Base-by-base conservation (phyloP, 2,329 filamentous ascomycete species). In the Magnaporthiopsis rhizophila region DNA sequence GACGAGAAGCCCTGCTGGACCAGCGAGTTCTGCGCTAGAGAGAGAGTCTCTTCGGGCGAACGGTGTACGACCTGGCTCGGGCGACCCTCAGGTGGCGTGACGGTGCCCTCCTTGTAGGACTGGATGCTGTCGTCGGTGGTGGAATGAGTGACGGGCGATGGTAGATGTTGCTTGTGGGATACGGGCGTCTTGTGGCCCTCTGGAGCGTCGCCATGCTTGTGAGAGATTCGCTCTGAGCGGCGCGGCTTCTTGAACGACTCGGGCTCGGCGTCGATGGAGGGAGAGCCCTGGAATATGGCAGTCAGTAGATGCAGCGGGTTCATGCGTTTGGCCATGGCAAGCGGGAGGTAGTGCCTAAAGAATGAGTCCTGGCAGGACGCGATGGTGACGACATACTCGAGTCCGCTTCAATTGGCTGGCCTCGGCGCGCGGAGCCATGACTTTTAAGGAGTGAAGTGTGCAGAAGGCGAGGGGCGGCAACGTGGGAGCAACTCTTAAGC, bases 231-330 rank as follows among this genome's bases (percentile, higher is more conserved):
- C 69, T 90, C 82, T 59, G 91, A 92, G 65, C 91, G 87, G 67
- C 94, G 89, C 66, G 89, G 87, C 76, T 96, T 96, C 83, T 97
- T 97, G 36, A 63, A 63, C 67, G 83, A 79, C 67, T 92, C 89
- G 67, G 83, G 81, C 68, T 83, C 81, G 69, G 85, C 82, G 67
- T 82, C 79, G 69, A 85, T 81, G 85, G 61, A 62, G 69, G 84
- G 80, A 58, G 89, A 91, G 69, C 81, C 83, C 90, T 93, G 76
- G 69, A 73, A 65, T 36, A 68, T 30, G 45, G 63, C 58, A 15
- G 57, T 63, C 59, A 63, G 62, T 12, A 63, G 26, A n/a, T 53
- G 57, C 24, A 63, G 58, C 65, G 62, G 63, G 72, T 74, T 71
- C 74, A 69, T 28, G 30, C 62, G 56, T 34, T 58, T 58, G 30